Base-by-base conservation (phyloP, 768 basidiomycete species). In the Tylopilus rubrobrunneus region DNA sequence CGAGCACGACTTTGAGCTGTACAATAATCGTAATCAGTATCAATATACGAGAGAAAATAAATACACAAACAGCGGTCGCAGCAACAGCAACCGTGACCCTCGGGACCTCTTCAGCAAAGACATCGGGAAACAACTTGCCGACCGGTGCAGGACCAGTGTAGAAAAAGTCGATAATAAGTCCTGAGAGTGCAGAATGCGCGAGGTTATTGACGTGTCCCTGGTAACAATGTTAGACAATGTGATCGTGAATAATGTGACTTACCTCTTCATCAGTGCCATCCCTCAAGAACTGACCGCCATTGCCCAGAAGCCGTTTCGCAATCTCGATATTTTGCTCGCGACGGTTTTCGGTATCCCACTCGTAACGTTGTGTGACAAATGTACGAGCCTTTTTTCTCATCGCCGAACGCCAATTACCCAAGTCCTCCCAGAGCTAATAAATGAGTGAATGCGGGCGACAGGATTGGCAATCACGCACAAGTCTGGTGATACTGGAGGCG, bases 381-480 rank as follows among this genome's bases (percentile, higher is more conserved):
- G 19, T 19, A 19, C 19, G 28, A 1, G 55, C 55, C 31, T 36
- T 56, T 14, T 52, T 56, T 11, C 25, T 43, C 11, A 56, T 11
- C 11, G 33, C n/a, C 0, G 40, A 56, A 4, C 7, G 25, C 55
- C 55, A 51, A 28, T 29, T 56, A 1, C 19, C 19, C 19, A 19
- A 19, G 19, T 19, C 19, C 19, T 19, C 19, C 19, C 19, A 19
- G 19, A 19, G 19, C 19, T 19, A 19, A 19, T 19, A 19, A 19
- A 19, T 19, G 19, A 19, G 19, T 1, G 19, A 19, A 19, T 19
- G 19, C 19, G 19, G n/a, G 37, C 19, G 1, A 56, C 50, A 33
- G 40, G 28, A 21, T 56, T 40, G 50, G 52, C 6, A 56, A 21
- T 34, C 52, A 42, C 12, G 6, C 41, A 57, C 45, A 1, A 57